phyloP scores from a whole-genome alignment of 495 filamentous ascomycete genomes.

The Corynascus novoguineensis region DNA sequence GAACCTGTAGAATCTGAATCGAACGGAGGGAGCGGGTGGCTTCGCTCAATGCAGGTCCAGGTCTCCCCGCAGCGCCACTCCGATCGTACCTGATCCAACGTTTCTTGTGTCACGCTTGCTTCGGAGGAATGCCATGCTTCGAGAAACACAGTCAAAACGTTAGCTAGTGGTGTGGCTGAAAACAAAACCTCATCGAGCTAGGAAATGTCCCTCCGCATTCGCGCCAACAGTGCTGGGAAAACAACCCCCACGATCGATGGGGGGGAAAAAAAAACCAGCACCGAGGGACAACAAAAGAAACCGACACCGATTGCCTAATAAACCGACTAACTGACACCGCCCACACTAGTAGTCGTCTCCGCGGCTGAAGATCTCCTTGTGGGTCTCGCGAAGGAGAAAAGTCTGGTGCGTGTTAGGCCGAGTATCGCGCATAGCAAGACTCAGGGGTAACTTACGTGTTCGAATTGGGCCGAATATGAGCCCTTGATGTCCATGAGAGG shows the following conservation, averaged over 20 bases:
- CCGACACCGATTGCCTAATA: not conserved
- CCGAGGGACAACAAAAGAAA: not conserved
- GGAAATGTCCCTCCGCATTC: constrained; percentile 3
- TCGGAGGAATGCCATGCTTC: no score
- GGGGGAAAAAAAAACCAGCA: constrained; percentile 9
- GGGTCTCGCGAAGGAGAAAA: constrained; percentile 73
- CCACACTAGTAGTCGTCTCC: constrained; percentile 75
- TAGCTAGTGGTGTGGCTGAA: no score
- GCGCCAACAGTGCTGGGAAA: constrained; percentile 11
- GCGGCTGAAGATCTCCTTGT: constrained; percentile 88
- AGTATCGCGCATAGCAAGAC: not conserved
- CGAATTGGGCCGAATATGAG: constrained; percentile 88
- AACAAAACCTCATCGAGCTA: not conserved
- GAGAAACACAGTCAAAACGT: no score
- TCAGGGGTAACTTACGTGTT: constrained; percentile 63
- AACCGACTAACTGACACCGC: not conserved
- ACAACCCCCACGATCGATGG: not conserved
- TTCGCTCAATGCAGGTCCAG: no score
- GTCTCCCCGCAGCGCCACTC: no score
- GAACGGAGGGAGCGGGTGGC: no score
- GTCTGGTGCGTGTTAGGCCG: constrained; percentile 53
- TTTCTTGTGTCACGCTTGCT: no score
- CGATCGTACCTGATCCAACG: no score
- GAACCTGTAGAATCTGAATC: no score
- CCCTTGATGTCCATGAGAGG: constrained; percentile 92